Evolutionary conservation across 192 early-diverging fungal genomes (phyloP).

Genomic region (Obelidium mucronatum): DNA sequence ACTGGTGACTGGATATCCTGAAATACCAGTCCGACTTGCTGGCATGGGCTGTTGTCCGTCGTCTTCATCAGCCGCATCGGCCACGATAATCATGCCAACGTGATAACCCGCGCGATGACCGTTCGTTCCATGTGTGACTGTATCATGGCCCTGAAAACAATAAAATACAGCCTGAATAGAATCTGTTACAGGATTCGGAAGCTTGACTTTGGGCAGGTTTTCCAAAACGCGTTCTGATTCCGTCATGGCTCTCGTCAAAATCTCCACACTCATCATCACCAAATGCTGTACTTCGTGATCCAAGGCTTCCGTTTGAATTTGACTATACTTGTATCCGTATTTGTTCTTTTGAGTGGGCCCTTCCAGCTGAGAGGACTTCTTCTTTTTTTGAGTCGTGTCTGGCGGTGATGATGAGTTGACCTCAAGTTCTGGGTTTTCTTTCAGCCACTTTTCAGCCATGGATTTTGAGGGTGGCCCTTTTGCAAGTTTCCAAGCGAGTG

Average conservation of each 20-base stretch:
- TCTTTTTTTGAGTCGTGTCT: not conserved
- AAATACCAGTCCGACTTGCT: conserved; percentile 11
- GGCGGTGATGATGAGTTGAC: not conserved
- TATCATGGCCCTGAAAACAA: conserved; percentile 66
- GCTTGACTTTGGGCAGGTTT: conserved; percentile 38
- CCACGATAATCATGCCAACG: conserved; percentile 62
- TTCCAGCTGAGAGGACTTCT: conserved; percentile 56
- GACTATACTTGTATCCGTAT: conserved; percentile 72
- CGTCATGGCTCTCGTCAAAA: conserved; percentile 55
- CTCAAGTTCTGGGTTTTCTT: conserved; percentile 43
- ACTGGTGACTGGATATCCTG: conserved; percentile 46
- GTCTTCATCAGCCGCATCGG: not conserved
- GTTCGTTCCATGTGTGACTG: conserved; percentile 20
- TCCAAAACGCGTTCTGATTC: conserved; percentile 16
- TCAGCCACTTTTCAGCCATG: conserved; percentile 50
- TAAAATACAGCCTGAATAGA: conserved; percentile 70
- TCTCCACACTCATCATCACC: conserved; percentile 66
- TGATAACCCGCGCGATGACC: conserved; percentile 57
- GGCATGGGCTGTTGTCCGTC: not conserved
- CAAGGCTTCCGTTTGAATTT: conserved; percentile 53
- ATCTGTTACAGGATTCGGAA: conserved; percentile 77
- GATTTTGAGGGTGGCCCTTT: conserved; percentile 49
- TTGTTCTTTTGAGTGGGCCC: conserved; percentile 68
- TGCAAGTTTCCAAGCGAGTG: conserved; percentile 42
- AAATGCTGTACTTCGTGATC: conserved; percentile 54